These are phyloP conservation scores for Suzukiozyma palmioleophila DNA, from an alignment of 1,139 yeast genomes.

Conservation along the genomic window DNA sequence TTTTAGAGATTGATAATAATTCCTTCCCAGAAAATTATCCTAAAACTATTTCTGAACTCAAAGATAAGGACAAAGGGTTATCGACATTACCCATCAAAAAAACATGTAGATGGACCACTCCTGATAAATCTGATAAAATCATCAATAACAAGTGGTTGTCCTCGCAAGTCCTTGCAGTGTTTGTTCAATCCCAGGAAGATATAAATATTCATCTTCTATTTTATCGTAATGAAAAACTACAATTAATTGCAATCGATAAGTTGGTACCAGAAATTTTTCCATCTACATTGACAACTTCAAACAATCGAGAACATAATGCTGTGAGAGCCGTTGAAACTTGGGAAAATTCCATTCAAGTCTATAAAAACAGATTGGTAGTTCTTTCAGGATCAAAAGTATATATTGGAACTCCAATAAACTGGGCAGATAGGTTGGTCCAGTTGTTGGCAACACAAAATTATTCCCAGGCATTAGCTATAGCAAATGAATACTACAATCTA, in stretches of 20 bases:
- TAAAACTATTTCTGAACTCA: conserved; percentile 27
- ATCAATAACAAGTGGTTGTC: conserved; percentile 60
- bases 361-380: conserved; percentile 23
- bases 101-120: conserved; percentile 42
- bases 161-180: conserved; percentile 42
- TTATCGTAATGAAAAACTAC: not conserved
- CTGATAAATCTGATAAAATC: conserved; percentile 34
- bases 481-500: conserved; percentile 47
- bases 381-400: conserved; percentile 19
- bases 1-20: conserved; percentile 46
- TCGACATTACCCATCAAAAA: conserved; percentile 39
- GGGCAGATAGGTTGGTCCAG: conserved; percentile 65
- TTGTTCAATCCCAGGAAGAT: conserved; percentile 11
- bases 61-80: conserved; percentile 36
- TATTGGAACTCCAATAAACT: conserved; percentile 58
- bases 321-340: not conserved
- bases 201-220: not conserved
- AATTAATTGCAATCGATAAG: not conserved
- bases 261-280: not conserved
- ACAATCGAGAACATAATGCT: not conserved
- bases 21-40: conserved; percentile 26
- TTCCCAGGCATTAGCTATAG: conserved; percentile 50
- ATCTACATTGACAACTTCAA: not conserved
- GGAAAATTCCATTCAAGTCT: conserved; percentile 17
- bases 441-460: conserved; percentile 48